Evolutionary conservation across 2,329 filamentous ascomycete genomes (phyloP), one percentile per base, ranked within the genome.

Genomic region (Pyrenochaeta sp.): DNA sequence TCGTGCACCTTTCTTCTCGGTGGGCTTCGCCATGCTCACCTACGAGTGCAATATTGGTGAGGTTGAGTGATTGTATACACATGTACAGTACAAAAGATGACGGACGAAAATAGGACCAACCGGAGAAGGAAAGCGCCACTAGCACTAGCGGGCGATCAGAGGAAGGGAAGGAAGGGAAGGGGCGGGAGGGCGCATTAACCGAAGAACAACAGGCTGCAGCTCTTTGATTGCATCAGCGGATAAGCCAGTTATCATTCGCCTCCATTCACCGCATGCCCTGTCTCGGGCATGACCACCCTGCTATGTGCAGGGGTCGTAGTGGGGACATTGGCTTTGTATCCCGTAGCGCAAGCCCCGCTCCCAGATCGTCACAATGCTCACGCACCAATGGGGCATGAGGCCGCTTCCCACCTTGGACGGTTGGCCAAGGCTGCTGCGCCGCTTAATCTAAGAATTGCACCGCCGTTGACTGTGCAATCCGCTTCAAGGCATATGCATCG

Each of bases 81-180:
- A 46, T 30, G 45, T 47, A 27, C 12, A 22, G 5, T 5, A 30
- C 5, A 19, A 30, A 22, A 34, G 28, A 44, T 47, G 13, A 28
- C 30, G 7, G 28, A 8, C 12, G 45, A 19, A 34, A 47, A 34
- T 15, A 25, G n/a, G 6, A 15, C 45, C 45, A 32, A 8, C 45
- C 45, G n/a, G 10, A 47, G 6, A 47, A n/a, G 27, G 45, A 22
- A 47, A 34, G 45, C 45, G 45, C 45, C 45, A 47, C 45, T n/a
- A 47, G 28, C 45, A 47, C 45, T 47, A 47, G 28, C 28, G 27
- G 45, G 45, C 45, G 45, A 47, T 47, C 45, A 47, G 27, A 22
- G 27, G 27, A 34, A 15, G 19, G 19, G 19, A 19, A 19, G 19
- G 45, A 15, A 28, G 22, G 28, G 27, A 47, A 47, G 45, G 45